These are phyloP conservation scores for Leptodontidium sp. DNA, from an alignment of 2,329 filamentous ascomycete species.

Conservation along the genomic window DNA sequence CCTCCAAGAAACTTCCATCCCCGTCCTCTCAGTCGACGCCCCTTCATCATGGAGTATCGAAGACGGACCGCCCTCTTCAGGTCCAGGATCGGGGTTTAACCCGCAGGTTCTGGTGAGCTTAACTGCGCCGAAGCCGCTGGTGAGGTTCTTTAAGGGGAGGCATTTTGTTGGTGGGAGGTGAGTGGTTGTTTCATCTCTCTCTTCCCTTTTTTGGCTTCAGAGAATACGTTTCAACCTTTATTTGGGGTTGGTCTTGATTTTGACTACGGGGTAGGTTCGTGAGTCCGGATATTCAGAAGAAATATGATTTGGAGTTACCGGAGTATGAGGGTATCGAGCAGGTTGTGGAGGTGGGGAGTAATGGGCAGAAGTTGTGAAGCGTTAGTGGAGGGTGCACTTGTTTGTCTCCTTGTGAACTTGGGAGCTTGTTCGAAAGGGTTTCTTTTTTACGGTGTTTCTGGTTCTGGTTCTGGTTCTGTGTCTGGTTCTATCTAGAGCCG, in stretches of 20 bases:
- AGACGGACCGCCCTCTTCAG: constrained; percentile 78
- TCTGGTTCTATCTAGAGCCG: neutral
- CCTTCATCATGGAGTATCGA: constrained; percentile 97
- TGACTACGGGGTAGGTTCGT: constrained; percentile 69
- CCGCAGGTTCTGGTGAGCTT: constrained; percentile 84
- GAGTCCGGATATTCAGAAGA: constrained; percentile 77
- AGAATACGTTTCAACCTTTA: too few species aligned
- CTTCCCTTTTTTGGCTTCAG: too few species aligned
- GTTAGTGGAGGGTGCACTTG: neutral
- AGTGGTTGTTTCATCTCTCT: constrained; percentile 4
- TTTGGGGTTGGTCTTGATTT: neutral
- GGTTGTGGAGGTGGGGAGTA: constrained; percentile 75
- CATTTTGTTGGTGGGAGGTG: constrained; percentile 92
- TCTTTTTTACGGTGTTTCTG: too few species aligned
- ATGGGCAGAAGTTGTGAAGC: constrained; percentile 61
- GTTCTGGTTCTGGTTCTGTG: neutral
- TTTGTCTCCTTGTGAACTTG: neutral
- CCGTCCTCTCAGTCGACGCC: constrained; percentile 89
- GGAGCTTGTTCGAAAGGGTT: too few species aligned
- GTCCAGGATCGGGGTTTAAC: constrained; percentile 81
- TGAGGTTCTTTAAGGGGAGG: constrained; percentile 81
- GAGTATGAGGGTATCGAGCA: constrained; percentile 88
- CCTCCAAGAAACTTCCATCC: constrained; percentile 75
- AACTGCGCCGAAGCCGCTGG: constrained; percentile 91
- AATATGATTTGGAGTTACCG: constrained; percentile 86